Percentiles rank a stretch among this genome's conserved stretches.
These are phyloP conservation scores for Acacia pycnantha DNA, from an alignment of 331 rosid genomes.

Conservation along the genomic window DNA sequence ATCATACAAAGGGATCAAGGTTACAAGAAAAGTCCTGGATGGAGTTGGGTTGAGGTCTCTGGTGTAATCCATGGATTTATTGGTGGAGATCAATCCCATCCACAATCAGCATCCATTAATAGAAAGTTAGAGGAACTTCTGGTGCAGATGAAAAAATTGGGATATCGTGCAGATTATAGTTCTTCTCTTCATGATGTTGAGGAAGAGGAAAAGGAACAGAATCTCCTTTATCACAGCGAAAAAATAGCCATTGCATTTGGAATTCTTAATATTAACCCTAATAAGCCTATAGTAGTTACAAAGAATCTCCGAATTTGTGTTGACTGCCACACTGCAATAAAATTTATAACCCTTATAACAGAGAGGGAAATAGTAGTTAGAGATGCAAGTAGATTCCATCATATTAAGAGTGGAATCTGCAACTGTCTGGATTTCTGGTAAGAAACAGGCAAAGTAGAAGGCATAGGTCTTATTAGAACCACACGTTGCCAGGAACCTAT, in stretches of 20 bases:
- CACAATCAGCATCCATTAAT: constrained; percentile 50
- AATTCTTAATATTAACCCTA: constrained; percentile 43
- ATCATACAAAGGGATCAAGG: constrained; percentile 58
- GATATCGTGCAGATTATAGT: constrained; percentile 55
- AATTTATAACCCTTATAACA: constrained; percentile 49
- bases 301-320: constrained; percentile 67
- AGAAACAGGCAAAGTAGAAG: constrained; percentile 29
- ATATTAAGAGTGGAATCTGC: constrained; percentile 59
- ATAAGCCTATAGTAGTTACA: constrained; percentile 48
- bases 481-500: constrained; percentile 15
- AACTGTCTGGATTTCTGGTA: constrained; percentile 68
- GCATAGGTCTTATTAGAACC: constrained; percentile 10
- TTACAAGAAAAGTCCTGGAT: constrained; percentile 70
- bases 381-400: constrained; percentile 72
- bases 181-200: constrained; percentile 64
- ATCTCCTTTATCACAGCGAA: constrained; percentile 67
- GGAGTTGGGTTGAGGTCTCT: constrained; percentile 68
- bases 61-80: constrained; percentile 70
- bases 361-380: constrained; percentile 57
- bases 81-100: constrained; percentile 71
- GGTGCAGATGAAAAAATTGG: constrained; percentile 59
- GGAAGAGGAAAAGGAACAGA: constrained; percentile 70
- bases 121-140: constrained; percentile 57
- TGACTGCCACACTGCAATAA: constrained; percentile 66
- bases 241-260: constrained; percentile 67